A percentile compares a stretch with the other conserved stretches of the same genome.
Evolutionary conservation across 2,329 filamentous ascomycete species (phyloP).

Genomic region (Colletotrichum musicola): DNA sequence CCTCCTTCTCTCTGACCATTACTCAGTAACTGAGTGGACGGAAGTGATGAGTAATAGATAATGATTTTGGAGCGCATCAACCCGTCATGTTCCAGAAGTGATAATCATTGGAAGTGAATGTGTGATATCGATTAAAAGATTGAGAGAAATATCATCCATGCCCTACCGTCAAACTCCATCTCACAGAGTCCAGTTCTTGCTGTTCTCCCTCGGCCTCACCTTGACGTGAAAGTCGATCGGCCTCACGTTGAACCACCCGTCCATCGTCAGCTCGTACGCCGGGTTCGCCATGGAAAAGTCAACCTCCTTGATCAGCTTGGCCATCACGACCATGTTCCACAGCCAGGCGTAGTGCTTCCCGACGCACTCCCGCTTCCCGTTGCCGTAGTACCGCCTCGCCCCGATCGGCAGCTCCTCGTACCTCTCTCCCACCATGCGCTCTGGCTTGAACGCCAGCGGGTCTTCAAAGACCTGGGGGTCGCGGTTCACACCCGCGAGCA

Average conservation of each 20-base stretch:
- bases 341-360: constrained; percentile 64
- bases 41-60: not conserved
- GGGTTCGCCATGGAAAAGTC: constrained; percentile 60
- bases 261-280: constrained; percentile 55
- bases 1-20: not conserved
- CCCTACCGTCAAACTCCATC: not conserved
- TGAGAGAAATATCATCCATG: not conserved
- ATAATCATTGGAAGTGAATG: not conserved
- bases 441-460: constrained; percentile 59
- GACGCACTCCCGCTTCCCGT: constrained; percentile 65
- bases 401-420: constrained; percentile 58
- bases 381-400: constrained; percentile 65
- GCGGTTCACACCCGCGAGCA: constrained; percentile 63
- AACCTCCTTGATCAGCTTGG: constrained; percentile 57
- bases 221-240: constrained; percentile 60
- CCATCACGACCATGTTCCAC: constrained; percentile 57
- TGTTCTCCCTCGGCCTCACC: constrained; percentile 52
- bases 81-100: not conserved
- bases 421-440: constrained; percentile 61
- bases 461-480: constrained; percentile 62
- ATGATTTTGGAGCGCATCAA: not conserved
- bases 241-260: constrained; percentile 67
- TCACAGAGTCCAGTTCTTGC: constrained; percentile 6
- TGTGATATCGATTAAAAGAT: not conserved
- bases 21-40: not conserved